Conservation (phyloP, 2,329 filamentous ascomycete genomes). For the Aspergillus neoniger region DNA sequence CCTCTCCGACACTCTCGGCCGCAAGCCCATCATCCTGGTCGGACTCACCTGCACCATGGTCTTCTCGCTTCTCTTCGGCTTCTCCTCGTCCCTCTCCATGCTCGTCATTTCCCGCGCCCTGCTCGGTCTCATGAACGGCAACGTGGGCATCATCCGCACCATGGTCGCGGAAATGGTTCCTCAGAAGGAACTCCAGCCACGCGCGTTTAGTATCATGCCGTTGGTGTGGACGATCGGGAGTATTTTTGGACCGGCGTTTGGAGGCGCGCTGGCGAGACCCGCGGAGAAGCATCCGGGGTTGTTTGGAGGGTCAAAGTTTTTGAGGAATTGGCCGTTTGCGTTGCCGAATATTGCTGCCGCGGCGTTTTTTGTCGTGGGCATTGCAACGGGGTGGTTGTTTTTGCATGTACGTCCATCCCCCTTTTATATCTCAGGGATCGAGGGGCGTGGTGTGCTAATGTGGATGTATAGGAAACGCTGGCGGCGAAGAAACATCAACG, state of each 20-base stretch:
- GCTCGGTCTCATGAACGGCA: constrained; percentile 84
- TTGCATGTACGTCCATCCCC: constrained; percentile 66
- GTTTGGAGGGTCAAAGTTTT: constrained; percentile 67
- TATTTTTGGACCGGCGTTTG: constrained; percentile 84
- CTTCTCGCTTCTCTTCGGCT: constrained; percentile 78
- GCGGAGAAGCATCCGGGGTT: constrained; percentile 70
- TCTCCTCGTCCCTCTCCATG: constrained; percentile 77
- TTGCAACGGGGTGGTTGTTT: constrained; percentile 74
- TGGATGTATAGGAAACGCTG: constrained; percentile 68
- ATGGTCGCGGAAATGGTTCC: constrained; percentile 93
- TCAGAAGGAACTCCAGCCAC: constrained; percentile 79
- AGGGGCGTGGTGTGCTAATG: constrained; percentile 11
- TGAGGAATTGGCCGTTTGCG: constrained; percentile 77
- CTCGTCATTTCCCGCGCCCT: constrained; percentile 75
- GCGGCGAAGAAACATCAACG: constrained; percentile 65
- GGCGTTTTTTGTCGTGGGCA: constrained; percentile 74
- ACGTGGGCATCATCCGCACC: constrained; percentile 88
- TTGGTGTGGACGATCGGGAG: constrained; percentile 84
- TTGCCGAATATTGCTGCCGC: constrained; percentile 81
- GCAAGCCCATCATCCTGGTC: constrained; percentile 77
- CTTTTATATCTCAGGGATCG: no score
- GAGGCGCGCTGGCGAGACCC: constrained; percentile 82
- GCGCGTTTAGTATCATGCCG: constrained; percentile 92
- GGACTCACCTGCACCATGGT: constrained; percentile 78
- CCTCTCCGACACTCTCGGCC: constrained; percentile 74